These are phyloP conservation scores for Skeletonema costatum DNA, from an alignment of 108 stramenopile genomes.

Conservation along the genomic window DNA sequence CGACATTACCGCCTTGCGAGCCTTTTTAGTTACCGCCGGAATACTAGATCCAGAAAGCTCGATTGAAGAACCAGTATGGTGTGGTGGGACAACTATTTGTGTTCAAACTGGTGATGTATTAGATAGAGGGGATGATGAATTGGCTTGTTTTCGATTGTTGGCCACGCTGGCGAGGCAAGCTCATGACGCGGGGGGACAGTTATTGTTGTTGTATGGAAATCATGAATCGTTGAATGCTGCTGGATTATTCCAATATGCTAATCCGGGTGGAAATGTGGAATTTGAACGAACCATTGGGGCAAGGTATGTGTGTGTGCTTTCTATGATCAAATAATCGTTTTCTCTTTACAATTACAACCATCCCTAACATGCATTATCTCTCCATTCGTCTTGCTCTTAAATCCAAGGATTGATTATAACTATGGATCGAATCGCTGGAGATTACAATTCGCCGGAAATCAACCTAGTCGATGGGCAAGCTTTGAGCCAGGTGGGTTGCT, in stretches of 20 bases:
- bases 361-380: background rate
- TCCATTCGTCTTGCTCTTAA: background rate
- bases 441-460: conserved; percentile 70
- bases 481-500: conserved; percentile 77
- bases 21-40: conserved; percentile 44
- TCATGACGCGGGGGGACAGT: conserved; percentile 39
- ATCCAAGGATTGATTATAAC: conserved; percentile 30
- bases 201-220: conserved; percentile 74
- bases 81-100: conserved; percentile 62
- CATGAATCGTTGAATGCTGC: conserved; percentile 79
- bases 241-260: conserved; percentile 75
- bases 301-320: background rate
- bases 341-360: background rate
- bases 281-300: conserved; percentile 49
- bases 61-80: conserved; percentile 40
- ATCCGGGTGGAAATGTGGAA: conserved; percentile 56
- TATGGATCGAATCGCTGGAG: conserved; percentile 61
- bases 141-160: conserved; percentile 62
- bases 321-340: background rate
- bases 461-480: conserved; percentile 71
- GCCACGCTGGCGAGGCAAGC: conserved; percentile 67
- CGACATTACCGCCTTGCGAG: conserved; percentile 55
- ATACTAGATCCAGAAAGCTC: conserved; percentile 34
- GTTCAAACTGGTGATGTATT: conserved; percentile 84
- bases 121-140: conserved; percentile 74